phyloP scores from a whole-genome alignment of 768 basidiomycete species.

The Panaeolus papilionaceus region DNA sequence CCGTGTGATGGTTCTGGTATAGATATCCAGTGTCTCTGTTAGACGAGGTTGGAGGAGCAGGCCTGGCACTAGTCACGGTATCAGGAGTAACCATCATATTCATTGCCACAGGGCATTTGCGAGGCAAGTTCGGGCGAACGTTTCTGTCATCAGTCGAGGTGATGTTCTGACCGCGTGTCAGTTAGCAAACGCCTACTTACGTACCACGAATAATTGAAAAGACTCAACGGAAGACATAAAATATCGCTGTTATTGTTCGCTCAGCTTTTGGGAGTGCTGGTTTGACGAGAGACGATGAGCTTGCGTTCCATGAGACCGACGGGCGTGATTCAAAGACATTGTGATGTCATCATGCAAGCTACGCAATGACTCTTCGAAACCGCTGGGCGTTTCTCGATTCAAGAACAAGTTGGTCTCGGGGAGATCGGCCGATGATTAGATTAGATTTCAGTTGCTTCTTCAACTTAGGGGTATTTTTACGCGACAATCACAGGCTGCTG shows the following conservation, averaged over 20 bases:
- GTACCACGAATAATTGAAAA: not conserved
- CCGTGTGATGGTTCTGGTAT: not conserved
- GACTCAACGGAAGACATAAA: not conserved
- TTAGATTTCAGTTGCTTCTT: not conserved
- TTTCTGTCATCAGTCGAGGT: not conserved
- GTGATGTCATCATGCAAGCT: too few relatives aligned
- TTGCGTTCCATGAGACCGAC: not conserved
- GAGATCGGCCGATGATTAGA: constrained; percentile 3
- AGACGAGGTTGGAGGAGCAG: not conserved
- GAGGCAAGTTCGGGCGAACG: not conserved
- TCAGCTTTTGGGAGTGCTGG: not conserved
- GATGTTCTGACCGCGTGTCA: not conserved
- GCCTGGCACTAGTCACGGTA: not conserved
- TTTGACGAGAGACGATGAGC: not conserved
- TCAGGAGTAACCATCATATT: not conserved
- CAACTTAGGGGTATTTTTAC: constrained; percentile 5
- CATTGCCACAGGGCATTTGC: not conserved
- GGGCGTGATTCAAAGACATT: too few relatives aligned
- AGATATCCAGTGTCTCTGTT: not conserved
- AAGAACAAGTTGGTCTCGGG: not conserved
- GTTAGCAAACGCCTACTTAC: not conserved
- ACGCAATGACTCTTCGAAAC: not conserved
- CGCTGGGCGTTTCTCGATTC: too few relatives aligned
- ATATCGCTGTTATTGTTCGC: not conserved
- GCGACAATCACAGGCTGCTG: constrained; percentile 9